Conservation (phyloP, 345 rosid species). For the Euphorbia pulcherrima region DNA sequence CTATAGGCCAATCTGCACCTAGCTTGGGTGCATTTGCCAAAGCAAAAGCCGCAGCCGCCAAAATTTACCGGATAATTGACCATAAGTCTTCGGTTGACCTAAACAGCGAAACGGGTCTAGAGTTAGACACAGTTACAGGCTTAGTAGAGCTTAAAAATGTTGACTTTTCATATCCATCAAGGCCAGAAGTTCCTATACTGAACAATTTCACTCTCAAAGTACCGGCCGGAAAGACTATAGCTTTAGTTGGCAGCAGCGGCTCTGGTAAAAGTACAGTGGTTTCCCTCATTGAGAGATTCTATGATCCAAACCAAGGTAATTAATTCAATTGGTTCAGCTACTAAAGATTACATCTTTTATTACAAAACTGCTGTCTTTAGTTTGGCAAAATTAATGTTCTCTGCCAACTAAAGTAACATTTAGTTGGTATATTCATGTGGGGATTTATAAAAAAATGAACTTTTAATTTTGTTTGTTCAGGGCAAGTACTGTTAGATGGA, state of each 20-base stretch:
- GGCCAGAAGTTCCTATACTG: conserved; percentile 73
- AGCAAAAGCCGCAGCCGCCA: conserved; percentile 92
- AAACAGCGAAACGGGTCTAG: conserved; percentile 61
- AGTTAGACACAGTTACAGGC: conserved; percentile 68
- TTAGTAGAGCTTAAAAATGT: conserved; percentile 72
- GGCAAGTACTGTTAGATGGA: conserved; percentile 85
- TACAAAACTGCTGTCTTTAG: conserved; percentile 6
- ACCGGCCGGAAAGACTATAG: conserved; percentile 92
- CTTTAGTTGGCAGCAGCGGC: conserved; percentile 97
- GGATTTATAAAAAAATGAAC: not conserved
- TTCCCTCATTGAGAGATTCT: conserved; percentile 90
- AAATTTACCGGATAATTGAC: conserved; percentile 76
- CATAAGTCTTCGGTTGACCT: conserved; percentile 67
- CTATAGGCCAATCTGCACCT: conserved; percentile 90
- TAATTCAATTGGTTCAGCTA: conserved; percentile 13
- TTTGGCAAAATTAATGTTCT: conserved; percentile 10
- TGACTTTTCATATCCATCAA: conserved; percentile 84
- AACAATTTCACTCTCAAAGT: conserved; percentile 72
- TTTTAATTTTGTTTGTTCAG: conserved; percentile 38
- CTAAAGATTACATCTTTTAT: not conserved
- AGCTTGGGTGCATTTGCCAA: conserved; percentile 87
- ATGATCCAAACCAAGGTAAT: conserved; percentile 82
- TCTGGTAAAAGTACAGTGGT: conserved; percentile 98
- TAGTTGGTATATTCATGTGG: conserved; percentile 17
- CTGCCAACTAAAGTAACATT: conserved; percentile 17